Conservation (phyloP, 148 eudicot genomes). For the Tetragonia tetragonoides region DNA sequence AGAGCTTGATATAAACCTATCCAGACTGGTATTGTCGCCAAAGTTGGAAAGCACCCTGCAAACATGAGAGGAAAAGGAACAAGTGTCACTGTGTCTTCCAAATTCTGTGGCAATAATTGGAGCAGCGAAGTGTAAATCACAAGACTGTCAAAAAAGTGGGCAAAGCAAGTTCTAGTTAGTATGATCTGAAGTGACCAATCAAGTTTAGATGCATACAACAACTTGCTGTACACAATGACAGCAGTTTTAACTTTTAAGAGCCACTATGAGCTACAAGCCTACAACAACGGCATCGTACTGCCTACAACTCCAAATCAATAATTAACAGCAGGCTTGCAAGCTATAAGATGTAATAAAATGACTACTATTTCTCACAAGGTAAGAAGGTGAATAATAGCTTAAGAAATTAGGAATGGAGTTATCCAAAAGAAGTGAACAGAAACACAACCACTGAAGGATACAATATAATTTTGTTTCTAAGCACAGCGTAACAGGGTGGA, state of each 20-base stretch:
- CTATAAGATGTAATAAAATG: background rate
- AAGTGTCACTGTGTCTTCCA: constrained; percentile 2
- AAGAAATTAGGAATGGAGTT: background rate
- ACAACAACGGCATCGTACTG: background rate
- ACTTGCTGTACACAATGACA: background rate
- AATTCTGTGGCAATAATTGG: background rate
- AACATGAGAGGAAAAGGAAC: constrained; percentile 3
- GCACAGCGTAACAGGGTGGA: background rate
- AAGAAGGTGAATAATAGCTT: background rate
- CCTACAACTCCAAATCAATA: background rate
- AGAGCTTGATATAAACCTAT: constrained; percentile 99
- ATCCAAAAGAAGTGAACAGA: background rate
- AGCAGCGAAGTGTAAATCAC: background rate
- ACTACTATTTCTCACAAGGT: background rate
- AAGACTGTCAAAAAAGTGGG: background rate
- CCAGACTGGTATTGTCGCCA: constrained; percentile 99
- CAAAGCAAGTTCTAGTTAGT: background rate
- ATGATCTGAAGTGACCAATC: background rate
- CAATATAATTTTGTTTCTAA: background rate
- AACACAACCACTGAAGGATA: background rate
- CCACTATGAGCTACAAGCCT: background rate
- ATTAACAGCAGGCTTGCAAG: background rate
- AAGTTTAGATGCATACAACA: background rate
- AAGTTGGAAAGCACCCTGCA: constrained; percentile 94
- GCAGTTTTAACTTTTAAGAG: background rate